Base-by-base conservation (phyloP, 352 stramenopile species). In the Phytophthora europaea region DNA sequence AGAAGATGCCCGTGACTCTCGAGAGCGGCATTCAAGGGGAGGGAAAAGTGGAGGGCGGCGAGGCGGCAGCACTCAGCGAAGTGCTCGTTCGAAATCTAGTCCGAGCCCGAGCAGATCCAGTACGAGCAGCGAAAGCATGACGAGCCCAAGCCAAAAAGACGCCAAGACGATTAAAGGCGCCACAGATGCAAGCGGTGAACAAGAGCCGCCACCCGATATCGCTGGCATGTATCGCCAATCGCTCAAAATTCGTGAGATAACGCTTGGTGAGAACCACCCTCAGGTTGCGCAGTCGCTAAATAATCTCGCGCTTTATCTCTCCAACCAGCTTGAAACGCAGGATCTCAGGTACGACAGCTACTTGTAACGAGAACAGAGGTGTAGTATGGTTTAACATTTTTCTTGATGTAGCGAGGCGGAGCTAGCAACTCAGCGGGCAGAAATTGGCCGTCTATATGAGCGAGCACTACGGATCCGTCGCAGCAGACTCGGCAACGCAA, bases 271-370 rank as follows among this genome's bases (percentile, higher is more conserved):
- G 53, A 89, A 87, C 33, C 89, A 95, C 53, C 89, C 87, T 12
- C 87, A 94, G 62, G 89, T 95, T 36, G 89, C 87, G 15, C 87
- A 93, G 56, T 94, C 85, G 47, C 70, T 95, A 15, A 95, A 95
- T 72, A 95, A 95, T 63, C 65, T 95, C 8, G 88, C 87, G 20
- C 75, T 93, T 13, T 93, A 89, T 65, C 62, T 94, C 48, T 91
- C 85, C 4, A 88, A 87, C 54, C 83, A 91, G 50, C 75, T 91
- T 34, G 84, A 94, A 65, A 80, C 58, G 15, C 80, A 81, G 47
- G 75, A 84, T 18, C 66, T 86, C 10, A 92, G 82, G 86, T 93
- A 82, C 9, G 57, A 20, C 16, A 7, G 67, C 34, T 22, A 6
- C 36, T 31, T 48, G 10, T 26, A 58, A 61, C 8, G 51, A 57